Conservation (phyloP, 2,329 filamentous ascomycete species). For the Helotiales sp. region DNA sequence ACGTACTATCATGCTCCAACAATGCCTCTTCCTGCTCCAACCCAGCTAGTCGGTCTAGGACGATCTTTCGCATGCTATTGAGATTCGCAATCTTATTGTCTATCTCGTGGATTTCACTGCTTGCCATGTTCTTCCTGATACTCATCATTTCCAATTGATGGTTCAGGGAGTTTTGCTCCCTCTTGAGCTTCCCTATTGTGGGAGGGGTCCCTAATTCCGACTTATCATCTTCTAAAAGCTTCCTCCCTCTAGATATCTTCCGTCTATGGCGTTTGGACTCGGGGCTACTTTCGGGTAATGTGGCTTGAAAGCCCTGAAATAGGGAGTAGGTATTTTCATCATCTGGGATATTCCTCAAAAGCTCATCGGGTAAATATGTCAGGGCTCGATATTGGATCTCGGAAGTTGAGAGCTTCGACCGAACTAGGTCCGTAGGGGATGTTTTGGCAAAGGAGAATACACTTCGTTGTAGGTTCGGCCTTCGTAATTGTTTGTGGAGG, state of each 20-base stretch:
- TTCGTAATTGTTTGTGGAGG: conserved; percentile 84
- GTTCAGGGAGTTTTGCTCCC: conserved; percentile 76
- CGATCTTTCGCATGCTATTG: conserved; percentile 87
- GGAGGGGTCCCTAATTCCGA: conserved; percentile 58
- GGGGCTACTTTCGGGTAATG: conserved; percentile 70
- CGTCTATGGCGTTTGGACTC: conserved; percentile 69
- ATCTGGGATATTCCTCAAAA: conserved; percentile 86
- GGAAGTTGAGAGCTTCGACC: conserved; percentile 82
- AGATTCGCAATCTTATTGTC: conserved; percentile 96
- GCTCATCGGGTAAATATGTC: conserved; percentile 84
- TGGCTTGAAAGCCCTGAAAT: conserved; percentile 95
- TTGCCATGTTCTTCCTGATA: conserved; percentile 96
- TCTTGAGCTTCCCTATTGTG: conserved; percentile 71
- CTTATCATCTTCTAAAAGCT: conserved; percentile 68
- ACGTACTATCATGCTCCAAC: conserved; percentile 82
- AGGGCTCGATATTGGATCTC: conserved; percentile 95
- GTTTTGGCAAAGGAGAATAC: conserved; percentile 91
- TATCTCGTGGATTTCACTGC: conserved; percentile 92
- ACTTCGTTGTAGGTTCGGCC: conserved; percentile 80
- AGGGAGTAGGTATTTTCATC: conserved; percentile 84
- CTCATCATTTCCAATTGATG: conserved; percentile 89
- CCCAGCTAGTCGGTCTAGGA: conserved; percentile 80
- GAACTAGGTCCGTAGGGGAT: conserved; percentile 89
- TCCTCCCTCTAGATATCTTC: conserved; percentile 72
- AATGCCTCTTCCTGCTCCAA: conserved; percentile 89